Base-by-base conservation (phyloP, 106 monocot species). In the Allium cepa region DNA sequence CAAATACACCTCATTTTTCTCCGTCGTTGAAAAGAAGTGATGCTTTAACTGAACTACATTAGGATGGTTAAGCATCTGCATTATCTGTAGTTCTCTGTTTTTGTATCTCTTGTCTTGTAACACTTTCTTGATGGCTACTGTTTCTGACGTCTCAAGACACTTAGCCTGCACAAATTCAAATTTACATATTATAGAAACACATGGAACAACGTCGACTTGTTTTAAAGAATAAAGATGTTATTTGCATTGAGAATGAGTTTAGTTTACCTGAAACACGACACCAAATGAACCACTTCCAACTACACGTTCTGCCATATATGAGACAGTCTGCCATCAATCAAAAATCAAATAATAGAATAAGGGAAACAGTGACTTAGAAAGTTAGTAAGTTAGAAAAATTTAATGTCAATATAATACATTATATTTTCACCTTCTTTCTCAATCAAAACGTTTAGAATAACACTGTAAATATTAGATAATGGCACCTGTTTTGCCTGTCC, bases 271-370 rank as follows among this genome's bases (percentile, higher is more conserved):
- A 75, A 89, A 82, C 27, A 89, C 88, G 62, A 82, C 72, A 59
- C 88, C 88, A 77, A 89, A 89, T 28, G 88, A 89, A 70, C 88
- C 88, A 50, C 79, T 82, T 28, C 88, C 88, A 18, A 85, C 82
- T 18, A 85, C 82, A 59, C 88, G 84, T 73, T 89, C 88, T 67
- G 85, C 85, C 88, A 85, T 80, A 63, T 85, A 89, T 22, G 79
- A 79, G 52, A 85, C 59, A 13, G 71, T 80, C 88, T 89, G 81
- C 9, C 62, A 68, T 63, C 56, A 36, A 36, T 36, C 56, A 63
- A 62, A 49, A 28, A 18, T 36, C 51, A 63, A 70, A 60, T 2
- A 65, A 28, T 28, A 67, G 27, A 45, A 45, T 11, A 56, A 22
- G 45, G 53, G 9, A 46, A 67, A 45, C 55, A 46, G 9, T 1